These are phyloP conservation scores for Plasmodium fragile DNA, from an alignment of 169 alveolate genomes.

Conservation along the genomic window DNA sequence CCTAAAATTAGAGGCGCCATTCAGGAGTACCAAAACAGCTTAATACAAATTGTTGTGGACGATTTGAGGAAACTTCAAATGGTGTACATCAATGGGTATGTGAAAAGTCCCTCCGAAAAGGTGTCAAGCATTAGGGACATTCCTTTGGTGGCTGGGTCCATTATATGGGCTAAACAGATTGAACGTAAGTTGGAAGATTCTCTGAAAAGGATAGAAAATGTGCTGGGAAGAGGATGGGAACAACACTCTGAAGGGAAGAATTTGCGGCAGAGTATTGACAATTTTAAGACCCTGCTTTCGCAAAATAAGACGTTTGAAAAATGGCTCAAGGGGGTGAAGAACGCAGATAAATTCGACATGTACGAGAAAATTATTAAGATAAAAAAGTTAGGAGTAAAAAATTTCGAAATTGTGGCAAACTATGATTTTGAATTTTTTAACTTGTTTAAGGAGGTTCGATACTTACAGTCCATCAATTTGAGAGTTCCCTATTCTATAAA, in stretches of 20 bases:
- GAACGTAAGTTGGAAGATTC: slow-evolving; percentile 90
- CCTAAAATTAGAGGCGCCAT: slow-evolving; percentile 97
- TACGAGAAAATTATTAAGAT: slow-evolving; percentile 68
- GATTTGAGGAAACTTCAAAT: slow-evolving; percentile 93
- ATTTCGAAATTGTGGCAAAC: slow-evolving; percentile 81
- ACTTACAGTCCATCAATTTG: slow-evolving; percentile 85
- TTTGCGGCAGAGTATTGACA: slow-evolving; percentile 94
- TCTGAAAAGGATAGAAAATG: slow-evolving; percentile 89
- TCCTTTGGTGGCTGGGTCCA: slow-evolving; percentile 95
- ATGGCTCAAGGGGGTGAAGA: slow-evolving; percentile 71
- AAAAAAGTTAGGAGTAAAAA: slow-evolving; percentile 66
- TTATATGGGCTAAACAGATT: slow-evolving; percentile 96
- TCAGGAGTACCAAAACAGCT: slow-evolving; percentile 95
- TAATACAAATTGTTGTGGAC: slow-evolving; percentile 92
- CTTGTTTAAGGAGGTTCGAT: slow-evolving; percentile 85
- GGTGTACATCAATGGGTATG: slow-evolving; percentile 92
- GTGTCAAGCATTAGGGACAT: slow-evolving; percentile 93
- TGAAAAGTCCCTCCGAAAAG: slow-evolving; percentile 91
- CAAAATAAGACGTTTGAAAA: slow-evolving; percentile 85
- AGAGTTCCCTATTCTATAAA: slow-evolving; percentile 92
- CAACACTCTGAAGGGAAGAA: slow-evolving; percentile 94
- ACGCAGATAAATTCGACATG: slow-evolving; percentile 73
- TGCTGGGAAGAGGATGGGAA: slow-evolving; percentile 96
- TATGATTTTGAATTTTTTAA: slow-evolving; percentile 77
- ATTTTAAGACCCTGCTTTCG: slow-evolving; percentile 88